These are phyloP conservation scores for Glebionis coronaria DNA, from an alignment of 129 eudicot genomes.

Conservation along the genomic window DNA sequence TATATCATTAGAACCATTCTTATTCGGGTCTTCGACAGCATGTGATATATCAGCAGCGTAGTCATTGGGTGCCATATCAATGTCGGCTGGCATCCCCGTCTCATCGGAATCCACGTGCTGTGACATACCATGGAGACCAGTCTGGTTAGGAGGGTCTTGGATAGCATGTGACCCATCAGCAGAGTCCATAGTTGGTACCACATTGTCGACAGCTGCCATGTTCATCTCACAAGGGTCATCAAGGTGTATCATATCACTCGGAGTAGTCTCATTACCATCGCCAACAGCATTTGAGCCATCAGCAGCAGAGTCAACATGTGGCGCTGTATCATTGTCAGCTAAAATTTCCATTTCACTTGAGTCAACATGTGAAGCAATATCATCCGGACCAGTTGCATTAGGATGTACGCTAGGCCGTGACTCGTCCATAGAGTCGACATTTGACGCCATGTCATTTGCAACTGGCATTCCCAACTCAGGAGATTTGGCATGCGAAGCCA, in stretches of 20 bases:
- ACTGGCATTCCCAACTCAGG: constrained; percentile 3
- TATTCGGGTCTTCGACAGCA: not conserved
- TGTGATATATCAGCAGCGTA: too few relatives aligned
- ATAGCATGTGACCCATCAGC: not conserved
- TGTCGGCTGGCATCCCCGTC: constrained; percentile 10
- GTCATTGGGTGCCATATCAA: too few relatives aligned
- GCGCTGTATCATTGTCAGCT: not conserved
- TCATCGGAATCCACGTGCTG: not conserved
- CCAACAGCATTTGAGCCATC: too few relatives aligned
- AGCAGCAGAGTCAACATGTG: constrained; percentile 10
- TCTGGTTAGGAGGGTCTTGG: not conserved
- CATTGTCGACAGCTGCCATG: constrained; percentile 6
- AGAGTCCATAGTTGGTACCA: not conserved
- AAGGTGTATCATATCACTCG: not conserved
- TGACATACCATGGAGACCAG: not conserved
- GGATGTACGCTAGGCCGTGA: not conserved
- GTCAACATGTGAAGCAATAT: constrained; percentile 1
- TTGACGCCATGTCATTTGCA: not conserved
- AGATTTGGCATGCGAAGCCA: not conserved
- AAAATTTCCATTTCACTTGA: not conserved
- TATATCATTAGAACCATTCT: constrained; percentile 1
- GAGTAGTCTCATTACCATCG: constrained; percentile 6
- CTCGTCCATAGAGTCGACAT: not conserved
- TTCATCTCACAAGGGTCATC: constrained; percentile 2
- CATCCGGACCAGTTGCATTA: not conserved